Conservation (phyloP, 257 asterid species). For the Solanum piurae region DNA sequence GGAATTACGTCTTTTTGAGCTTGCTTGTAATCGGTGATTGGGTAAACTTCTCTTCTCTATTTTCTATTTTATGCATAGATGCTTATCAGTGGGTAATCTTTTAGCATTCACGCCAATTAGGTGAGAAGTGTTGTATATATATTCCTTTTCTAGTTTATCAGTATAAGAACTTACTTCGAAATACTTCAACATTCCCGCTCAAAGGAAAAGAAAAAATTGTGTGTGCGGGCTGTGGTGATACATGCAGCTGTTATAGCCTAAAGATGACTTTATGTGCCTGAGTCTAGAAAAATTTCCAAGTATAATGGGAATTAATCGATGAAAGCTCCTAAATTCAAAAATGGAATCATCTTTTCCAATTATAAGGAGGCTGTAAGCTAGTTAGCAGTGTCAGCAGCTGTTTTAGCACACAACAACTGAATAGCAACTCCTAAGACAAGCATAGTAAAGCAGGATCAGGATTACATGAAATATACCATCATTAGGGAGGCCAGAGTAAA, state of each 20-base stretch:
- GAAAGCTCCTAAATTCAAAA: neutral
- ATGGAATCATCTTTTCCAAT: neutral
- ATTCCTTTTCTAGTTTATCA: neutral
- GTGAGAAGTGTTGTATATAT: neutral
- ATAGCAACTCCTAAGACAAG: neutral
- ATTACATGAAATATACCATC: neutral
- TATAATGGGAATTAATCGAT: neutral
- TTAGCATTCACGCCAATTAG: neutral
- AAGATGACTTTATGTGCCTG: neutral
- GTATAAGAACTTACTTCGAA: neutral
- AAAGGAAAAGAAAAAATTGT: neutral
- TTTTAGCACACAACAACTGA: neutral
- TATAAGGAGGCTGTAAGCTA: neutral
- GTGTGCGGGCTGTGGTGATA: neutral
- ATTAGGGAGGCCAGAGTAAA: neutral
- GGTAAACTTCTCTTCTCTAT: conserved; percentile 38
- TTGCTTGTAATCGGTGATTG: conserved; percentile 84
- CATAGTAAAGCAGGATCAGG: neutral
- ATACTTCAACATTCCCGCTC: neutral
- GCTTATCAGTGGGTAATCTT: neutral
- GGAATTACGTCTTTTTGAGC: conserved; percentile 55
- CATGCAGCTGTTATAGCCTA: neutral
- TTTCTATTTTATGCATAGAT: neutral
- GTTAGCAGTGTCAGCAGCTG: neutral
- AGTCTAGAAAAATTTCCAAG: neutral